phyloP scores from a whole-genome alignment of 2,329 filamentous ascomycete genomes.

The Epichloe brachyelytri region DNA sequence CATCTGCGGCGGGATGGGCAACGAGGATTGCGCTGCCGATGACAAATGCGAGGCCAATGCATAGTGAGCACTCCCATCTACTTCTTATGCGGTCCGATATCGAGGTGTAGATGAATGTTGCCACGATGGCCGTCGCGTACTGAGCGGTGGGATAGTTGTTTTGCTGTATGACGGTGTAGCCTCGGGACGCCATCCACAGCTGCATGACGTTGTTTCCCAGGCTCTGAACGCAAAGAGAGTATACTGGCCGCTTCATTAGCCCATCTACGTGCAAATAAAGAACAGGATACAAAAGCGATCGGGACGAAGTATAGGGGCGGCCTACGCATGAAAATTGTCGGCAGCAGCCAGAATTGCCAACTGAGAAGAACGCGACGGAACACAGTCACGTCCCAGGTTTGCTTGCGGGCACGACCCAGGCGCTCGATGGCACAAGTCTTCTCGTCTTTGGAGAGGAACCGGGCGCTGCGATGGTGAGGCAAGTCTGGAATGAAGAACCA shows the following conservation, averaged over 20 bases:
- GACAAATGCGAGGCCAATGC: constrained; percentile 29
- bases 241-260: constrained; percentile 14
- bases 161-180: constrained; percentile 28
- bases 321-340: constrained; percentile 30
- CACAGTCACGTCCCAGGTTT: constrained; percentile 6
- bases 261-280: not conserved
- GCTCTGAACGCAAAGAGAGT: constrained; percentile 29
- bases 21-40: constrained; percentile 26
- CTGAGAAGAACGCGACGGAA: constrained; percentile 16
- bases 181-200: constrained; percentile 30
- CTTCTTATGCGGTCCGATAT: constrained; percentile 29
- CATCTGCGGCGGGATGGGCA: constrained; percentile 17
- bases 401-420: constrained; percentile 18
- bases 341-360: constrained; percentile 33
- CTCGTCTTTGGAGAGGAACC: constrained; percentile 23
- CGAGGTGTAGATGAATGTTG: constrained; percentile 26
- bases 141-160: constrained; percentile 31
- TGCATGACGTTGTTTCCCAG: constrained; percentile 31
- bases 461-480: constrained; percentile 26
- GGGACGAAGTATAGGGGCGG: constrained; percentile 2
- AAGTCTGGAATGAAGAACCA: constrained; percentile 32
- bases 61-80: constrained; percentile 29
- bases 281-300: not conserved
- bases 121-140: constrained; percentile 28
- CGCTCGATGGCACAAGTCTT: constrained; percentile 23